phyloP scores from a whole-genome alignment of 2,329 filamentous ascomycete genomes.

The Fusarium buharicum region DNA sequence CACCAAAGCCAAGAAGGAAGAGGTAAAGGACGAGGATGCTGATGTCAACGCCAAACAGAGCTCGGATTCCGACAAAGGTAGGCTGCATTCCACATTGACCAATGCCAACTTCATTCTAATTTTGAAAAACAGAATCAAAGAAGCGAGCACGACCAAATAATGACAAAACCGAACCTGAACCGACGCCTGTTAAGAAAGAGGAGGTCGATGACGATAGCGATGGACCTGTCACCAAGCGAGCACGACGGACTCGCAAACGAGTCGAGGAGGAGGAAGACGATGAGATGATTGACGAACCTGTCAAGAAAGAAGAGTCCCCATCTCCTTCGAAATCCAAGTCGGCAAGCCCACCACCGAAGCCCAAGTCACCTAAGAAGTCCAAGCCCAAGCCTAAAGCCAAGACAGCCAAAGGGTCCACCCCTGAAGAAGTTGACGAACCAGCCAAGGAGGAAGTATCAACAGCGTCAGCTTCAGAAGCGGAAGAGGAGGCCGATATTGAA shows the following conservation, averaged over 20 bases:
- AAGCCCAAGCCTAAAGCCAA: constrained; percentile 31
- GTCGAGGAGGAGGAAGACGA: constrained; percentile 65
- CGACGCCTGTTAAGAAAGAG: constrained; percentile 44
- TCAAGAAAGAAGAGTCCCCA: constrained; percentile 32
- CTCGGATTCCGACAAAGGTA: constrained; percentile 54
- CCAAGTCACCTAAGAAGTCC: constrained; percentile 36
- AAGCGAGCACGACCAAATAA: constrained; percentile 54
- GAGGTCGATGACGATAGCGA: constrained; percentile 65
- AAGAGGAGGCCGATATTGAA: constrained; percentile 60
- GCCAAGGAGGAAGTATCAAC: constrained; percentile 46
- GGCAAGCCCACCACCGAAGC: constrained; percentile 39
- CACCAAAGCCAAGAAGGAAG: constrained; percentile 60
- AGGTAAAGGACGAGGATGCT: constrained; percentile 47
- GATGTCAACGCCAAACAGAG: constrained; percentile 52
- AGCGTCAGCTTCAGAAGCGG: constrained; percentile 54
- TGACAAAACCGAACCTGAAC: constrained; percentile 32
- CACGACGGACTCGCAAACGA: constrained; percentile 58
- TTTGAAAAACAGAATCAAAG: constrained; percentile 53
- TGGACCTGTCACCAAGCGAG: constrained; percentile 69
- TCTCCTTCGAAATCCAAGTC: constrained; percentile 35
- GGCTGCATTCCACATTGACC: background rate
- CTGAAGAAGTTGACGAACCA: constrained; percentile 41
- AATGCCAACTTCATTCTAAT: background rate
- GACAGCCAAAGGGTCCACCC: constrained; percentile 13
- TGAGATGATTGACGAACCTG: constrained; percentile 52